Evolutionary conservation across 164 flowering plant genomes (phyloP).

Genomic region (Stephania yunnanensis): DNA sequence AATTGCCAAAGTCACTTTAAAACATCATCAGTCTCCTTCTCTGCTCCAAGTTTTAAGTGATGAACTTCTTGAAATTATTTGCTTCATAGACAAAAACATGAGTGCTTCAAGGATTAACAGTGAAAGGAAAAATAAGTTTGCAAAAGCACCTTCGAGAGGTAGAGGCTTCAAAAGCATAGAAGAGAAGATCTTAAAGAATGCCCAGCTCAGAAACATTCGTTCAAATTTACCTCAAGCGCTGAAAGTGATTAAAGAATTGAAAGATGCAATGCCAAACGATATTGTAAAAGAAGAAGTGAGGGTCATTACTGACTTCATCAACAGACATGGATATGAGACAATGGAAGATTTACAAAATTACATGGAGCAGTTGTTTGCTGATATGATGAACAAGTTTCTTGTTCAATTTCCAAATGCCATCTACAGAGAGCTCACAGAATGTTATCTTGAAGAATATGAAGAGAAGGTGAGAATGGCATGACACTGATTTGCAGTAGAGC

Average conservation of each 20-base stretch:
- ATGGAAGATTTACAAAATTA: not conserved
- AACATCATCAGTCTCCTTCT: not conserved
- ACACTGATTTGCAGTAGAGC: too few relatives aligned
- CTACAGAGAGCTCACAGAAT: too few relatives aligned
- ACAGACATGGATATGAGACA: not conserved
- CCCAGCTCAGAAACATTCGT: not conserved
- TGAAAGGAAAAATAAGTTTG: not conserved
- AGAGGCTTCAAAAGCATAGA: too few relatives aligned
- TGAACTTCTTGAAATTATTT: too few relatives aligned
- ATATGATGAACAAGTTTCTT: constrained; percentile 1
- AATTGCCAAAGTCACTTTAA: not conserved
- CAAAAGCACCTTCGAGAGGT: not conserved
- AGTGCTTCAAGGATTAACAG: not conserved
- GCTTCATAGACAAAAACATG: too few relatives aligned
- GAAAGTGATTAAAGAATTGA: not conserved
- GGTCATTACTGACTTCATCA: not conserved
- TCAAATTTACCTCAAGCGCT: not conserved
- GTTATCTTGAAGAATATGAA: not conserved
- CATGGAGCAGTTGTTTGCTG: not conserved
- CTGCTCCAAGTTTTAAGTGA: not conserved
- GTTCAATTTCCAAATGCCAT: not conserved
- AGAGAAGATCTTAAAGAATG: too few relatives aligned
- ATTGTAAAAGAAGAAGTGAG: not conserved
- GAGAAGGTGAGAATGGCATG: too few relatives aligned
- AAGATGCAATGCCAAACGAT: not conserved